Base-by-base conservation (phyloP, 306 rosid species). In the Spatholobus suberectus region DNA sequence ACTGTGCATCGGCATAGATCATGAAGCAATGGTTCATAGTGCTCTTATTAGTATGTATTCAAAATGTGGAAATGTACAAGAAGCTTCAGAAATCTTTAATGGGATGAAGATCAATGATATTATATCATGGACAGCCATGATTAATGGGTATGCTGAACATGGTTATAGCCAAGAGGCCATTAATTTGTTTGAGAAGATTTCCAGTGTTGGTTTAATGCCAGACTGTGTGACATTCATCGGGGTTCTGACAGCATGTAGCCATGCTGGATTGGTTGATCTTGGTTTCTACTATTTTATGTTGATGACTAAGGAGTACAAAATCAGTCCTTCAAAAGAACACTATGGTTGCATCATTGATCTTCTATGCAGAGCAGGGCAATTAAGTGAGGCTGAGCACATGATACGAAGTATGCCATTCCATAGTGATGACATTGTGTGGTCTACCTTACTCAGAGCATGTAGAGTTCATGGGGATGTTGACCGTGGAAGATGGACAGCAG, bases 91-190 rank as follows among this genome's bases (percentile, higher is more conserved):
- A 70, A 76, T 88, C 21, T 92, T 94, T 76, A 38, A 84, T 62
- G 78, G 70, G 59, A 41, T 68, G 4, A 66, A 79, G 72, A 59
- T 27, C 18, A 71, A 81, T 52, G 91, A 93, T 62, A 89, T 91
- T 55, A 80, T 93, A 61, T 88, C 96, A 26, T 91, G 96, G 97
- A 91, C 94, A n/a, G 84, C 97, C 68, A 93, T 93, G 97, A 91
- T 93, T 72, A 86, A 63, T 76, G 94, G 96, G 73, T 90, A 91
- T 70, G 90, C 94, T 5, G 92, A 94, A 70, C 95, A 91, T 85
- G 97, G 98, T 47, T 76, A 34, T 81, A 87, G 91, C 89, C 87
- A 76, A 82, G 88, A 90, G 87, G 94, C 97, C 81, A 91, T 92
- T 86, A 79, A 63, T 81, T 73, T 94, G 86, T 92, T 94, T 71